Evolutionary conservation across 1,139 yeast genomes (phyloP), one percentile per base, ranked within the genome.

Genomic region (Magnusiomyces starmeri): DNA sequence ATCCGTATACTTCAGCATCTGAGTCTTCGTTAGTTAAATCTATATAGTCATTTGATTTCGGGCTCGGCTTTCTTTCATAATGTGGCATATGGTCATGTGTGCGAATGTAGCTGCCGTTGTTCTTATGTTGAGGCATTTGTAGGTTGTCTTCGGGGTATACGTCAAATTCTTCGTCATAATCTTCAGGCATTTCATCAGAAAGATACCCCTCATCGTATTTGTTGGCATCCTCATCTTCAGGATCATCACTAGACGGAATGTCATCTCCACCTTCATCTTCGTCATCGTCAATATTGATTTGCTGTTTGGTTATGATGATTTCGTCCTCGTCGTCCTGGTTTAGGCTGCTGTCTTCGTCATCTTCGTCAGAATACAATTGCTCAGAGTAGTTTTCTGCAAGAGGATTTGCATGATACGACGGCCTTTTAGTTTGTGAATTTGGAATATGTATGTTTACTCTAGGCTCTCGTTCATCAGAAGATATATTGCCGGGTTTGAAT

Each of bases 1-100:
- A n/a, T n/a, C n/a, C n/a, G n/a, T n/a, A n/a, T n/a, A n/a, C n/a
- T n/a, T n/a, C 47, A 29, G 27, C 18, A 44, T 18, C 26, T 29
- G 20, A 32, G 37, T 32, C 29, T 9, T 44, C 47, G 21, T 20
- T 35, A 14, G 39, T 44, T 10, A 44, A 18, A 44, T 44, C 47
- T 29, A 44, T 29, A 18, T 18, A 16, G 18, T 42, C 32, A 9
- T 35, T 16, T 35, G 8, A 9, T 8, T 8, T 10, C 10, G 9
- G 18, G 16, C 16, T 18, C 9, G 18, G 18, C n/a, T n/a, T n/a
- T n/a, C n/a, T n/a, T n/a, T n/a, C n/a, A n/a, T n/a, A n/a, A n/a
- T n/a, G n/a, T n/a, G n/a, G n/a, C n/a, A n/a, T n/a, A n/a, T n/a
- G n/a, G n/a, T n/a, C n/a, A n/a, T n/a, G n/a, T n/a, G n/a, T n/a